phyloP scores from a whole-genome alignment of 2,329 filamentous ascomycete genomes.

The Rhynchosporium secalis region DNA sequence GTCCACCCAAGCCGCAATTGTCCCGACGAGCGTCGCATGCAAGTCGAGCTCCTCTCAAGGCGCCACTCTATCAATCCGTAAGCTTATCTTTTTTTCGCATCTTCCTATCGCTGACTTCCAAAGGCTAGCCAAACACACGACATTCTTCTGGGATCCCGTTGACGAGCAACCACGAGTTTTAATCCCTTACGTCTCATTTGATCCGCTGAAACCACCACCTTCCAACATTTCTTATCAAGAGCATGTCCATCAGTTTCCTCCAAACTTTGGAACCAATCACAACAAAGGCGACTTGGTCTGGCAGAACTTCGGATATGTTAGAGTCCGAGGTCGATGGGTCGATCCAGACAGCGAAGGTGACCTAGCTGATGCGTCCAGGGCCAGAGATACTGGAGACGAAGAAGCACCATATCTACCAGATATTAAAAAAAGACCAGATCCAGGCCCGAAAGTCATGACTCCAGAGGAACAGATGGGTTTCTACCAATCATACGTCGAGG shows the following conservation, averaged over 20 bases:
- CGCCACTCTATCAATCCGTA: slow-evolving; percentile 8
- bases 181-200: neutral
- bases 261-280: slow-evolving; percentile 25
- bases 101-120: neutral
- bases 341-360: slow-evolving; percentile 36
- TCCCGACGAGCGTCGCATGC: neutral
- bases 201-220: neutral
- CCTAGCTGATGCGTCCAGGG: slow-evolving; percentile 2
- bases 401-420: slow-evolving; percentile 18
- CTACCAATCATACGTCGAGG: slow-evolving; percentile 30
- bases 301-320: slow-evolving; percentile 36
- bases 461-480: slow-evolving; percentile 26
- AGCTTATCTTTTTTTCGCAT: neutral
- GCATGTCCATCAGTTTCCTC: slow-evolving; percentile 13
- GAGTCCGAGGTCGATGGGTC: slow-evolving; percentile 32
- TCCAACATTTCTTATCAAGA: slow-evolving; percentile 20
- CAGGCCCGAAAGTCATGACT: slow-evolving; percentile 26
- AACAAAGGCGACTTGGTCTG: slow-evolving; percentile 30
- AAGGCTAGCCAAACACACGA: slow-evolving; percentile 19
- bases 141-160: slow-evolving; percentile 29
- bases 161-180: neutral
- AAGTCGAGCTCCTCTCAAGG: slow-evolving; percentile 7
- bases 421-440: neutral
- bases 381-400: neutral
- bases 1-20: slow-evolving; percentile 11